These are phyloP conservation scores for Thuidium tamariscinum DNA, from an alignment of 225 moss, liverwort and hornwort species.

Conservation along the genomic window DNA sequence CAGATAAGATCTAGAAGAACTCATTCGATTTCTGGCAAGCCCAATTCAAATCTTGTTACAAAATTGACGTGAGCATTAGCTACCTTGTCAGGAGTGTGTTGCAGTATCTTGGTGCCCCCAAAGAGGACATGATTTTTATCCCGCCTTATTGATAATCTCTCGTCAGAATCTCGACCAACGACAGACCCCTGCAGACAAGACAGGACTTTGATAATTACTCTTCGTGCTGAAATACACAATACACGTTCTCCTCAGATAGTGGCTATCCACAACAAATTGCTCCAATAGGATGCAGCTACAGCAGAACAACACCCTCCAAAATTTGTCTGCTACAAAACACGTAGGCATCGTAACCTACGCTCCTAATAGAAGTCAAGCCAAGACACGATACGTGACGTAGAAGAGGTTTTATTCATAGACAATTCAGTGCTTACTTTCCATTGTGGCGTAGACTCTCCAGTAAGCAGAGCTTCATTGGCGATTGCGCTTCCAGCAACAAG, in stretches of 20 bases:
- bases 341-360: background rate
- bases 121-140: conserved; percentile 91
- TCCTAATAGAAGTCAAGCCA: background rate
- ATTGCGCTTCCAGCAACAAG: conserved; percentile 90
- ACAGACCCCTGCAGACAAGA: conserved; percentile 56
- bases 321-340: background rate
- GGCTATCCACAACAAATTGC: background rate
- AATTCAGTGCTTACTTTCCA: conserved; percentile 70
- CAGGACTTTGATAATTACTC: background rate
- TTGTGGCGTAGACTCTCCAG: conserved; percentile 98
- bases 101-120: conserved; percentile 95
- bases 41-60: background rate
- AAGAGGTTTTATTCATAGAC: background rate
- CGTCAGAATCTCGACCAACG: conserved; percentile 54
- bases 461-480: conserved; percentile 89
- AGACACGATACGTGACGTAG: background rate
- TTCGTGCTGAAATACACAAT: background rate
- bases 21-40: background rate
- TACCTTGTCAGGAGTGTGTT: conserved; percentile 88
- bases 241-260: background rate
- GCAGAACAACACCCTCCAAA: background rate
- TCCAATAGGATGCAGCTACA: background rate
- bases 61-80: background rate
- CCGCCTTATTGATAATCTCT: conserved; percentile 75
- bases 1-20: background rate